Conservation (phyloP, 2,329 filamentous ascomycete species). For the Sporothrix brunneoviolacea region DNA sequence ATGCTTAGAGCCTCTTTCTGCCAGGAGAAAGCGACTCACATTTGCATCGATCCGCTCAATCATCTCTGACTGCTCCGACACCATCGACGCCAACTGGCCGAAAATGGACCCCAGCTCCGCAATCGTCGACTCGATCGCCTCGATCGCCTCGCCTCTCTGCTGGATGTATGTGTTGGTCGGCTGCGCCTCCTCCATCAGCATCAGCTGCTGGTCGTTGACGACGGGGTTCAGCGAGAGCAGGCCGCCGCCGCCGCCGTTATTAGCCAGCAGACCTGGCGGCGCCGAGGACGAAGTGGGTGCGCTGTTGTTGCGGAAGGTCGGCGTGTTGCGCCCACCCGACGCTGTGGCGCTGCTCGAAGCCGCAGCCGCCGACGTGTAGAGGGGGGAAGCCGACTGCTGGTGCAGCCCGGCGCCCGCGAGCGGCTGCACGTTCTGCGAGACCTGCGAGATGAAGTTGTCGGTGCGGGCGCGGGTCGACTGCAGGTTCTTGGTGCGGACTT, state of each 20-base stretch:
- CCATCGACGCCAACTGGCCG: constrained; percentile 78
- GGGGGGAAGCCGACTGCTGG: constrained; percentile 65
- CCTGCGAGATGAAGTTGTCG: constrained; percentile 91
- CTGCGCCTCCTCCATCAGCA: constrained; percentile 90
- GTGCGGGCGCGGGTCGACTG: constrained; percentile 87
- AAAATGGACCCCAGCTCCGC: constrained; percentile 65
- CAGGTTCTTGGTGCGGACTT: constrained; percentile 95
- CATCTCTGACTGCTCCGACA: constrained; percentile 95
- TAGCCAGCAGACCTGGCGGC: constrained; percentile 10
- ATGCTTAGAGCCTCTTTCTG: too few species aligned
- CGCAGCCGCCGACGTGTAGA: constrained; percentile 75
- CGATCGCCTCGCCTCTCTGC: constrained; percentile 89
- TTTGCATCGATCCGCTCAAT: constrained; percentile 42
- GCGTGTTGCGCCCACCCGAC: constrained; percentile 26
- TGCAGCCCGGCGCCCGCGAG: constrained; percentile 29
- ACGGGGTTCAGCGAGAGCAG: constrained; percentile 76
- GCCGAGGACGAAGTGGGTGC: too few species aligned
- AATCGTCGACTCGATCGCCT: constrained; percentile 94
- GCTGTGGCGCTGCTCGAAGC: constrained; percentile 54
- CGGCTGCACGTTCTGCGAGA: constrained; percentile 67
- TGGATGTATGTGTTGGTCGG: constrained; percentile 84
- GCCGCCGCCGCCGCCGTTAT: constrained; percentile 50
- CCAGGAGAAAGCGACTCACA: constrained; percentile 12
- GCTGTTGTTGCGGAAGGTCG: constrained; percentile 14
- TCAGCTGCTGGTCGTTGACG: constrained; percentile 73